These are phyloP conservation scores for Jatropha multifida DNA, from an alignment of 441 rosid species.

Conservation along the genomic window DNA sequence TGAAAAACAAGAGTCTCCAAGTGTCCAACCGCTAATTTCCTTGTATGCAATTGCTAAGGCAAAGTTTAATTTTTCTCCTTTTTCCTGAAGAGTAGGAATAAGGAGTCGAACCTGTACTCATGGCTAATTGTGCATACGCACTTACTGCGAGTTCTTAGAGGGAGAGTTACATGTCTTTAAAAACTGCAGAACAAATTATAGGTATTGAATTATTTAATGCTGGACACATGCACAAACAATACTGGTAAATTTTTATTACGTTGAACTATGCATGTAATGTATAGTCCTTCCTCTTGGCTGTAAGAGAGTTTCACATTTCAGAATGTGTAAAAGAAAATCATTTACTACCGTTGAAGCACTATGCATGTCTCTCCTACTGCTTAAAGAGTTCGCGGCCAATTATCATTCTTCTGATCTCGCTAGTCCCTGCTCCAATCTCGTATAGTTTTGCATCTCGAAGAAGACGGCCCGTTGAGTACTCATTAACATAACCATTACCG, in stretches of 20 bases:
- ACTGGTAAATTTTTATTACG: neutral
- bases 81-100: no score
- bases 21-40: no score
- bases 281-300: neutral
- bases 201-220: no score
- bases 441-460: conserved; percentile 93
- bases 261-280: neutral
- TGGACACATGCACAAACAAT: neutral
- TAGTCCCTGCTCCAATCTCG: conserved; percentile 96
- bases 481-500: conserved; percentile 90
- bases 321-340: neutral
- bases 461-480: conserved; percentile 83
- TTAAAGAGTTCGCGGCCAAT: conserved; percentile 90
- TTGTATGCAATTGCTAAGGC: no score
- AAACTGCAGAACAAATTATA: no score
- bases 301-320: conserved; percentile 13
- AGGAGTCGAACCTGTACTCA: no score
- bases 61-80: no score
- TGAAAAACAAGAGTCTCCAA: no score
- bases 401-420: conserved; percentile 90
- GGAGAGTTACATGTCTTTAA: no score
- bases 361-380: conserved; percentile 28
- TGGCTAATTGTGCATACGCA: no score
- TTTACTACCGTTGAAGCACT: neutral
- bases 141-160: no score